A percentile compares a stretch with the other conserved stretches of the same genome.
phyloP scores from a whole-genome alignment of 306 rosid species.

The Casuarina glauca region DNA sequence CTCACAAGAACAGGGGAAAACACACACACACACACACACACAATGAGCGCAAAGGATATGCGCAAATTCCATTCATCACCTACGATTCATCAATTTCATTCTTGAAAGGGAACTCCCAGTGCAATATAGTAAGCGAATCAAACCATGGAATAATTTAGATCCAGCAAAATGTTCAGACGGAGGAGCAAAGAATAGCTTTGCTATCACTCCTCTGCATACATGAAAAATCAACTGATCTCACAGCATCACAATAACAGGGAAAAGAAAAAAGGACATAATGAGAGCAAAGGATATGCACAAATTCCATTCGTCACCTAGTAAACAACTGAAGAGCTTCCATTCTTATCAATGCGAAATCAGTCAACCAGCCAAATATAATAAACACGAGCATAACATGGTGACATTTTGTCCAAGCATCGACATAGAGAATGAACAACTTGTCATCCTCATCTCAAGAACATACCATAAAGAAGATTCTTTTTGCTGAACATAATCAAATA shows the following conservation, averaged over 20 bases:
- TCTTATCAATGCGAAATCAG: neutral
- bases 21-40: neutral
- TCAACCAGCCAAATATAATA: slow-evolving; percentile 1
- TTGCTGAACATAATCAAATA: neutral
- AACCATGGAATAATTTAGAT: neutral
- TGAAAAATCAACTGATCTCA: neutral
- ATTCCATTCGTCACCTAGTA: neutral
- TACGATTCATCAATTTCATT: slow-evolving; percentile 40
- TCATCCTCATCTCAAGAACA: neutral
- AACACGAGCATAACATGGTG: neutral
- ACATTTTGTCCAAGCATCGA: neutral
- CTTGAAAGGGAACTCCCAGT: slow-evolving; percentile 13
- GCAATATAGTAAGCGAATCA: slow-evolving; percentile 16
- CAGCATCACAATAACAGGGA: neutral
- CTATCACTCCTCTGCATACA: neutral
- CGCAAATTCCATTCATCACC: neutral
- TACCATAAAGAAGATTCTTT: neutral
- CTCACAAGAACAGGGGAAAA: neutral
- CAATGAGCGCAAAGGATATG: neutral
- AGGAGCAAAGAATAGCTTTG: slow-evolving; percentile 4
- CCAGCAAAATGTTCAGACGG: neutral
- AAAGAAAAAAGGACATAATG: neutral
- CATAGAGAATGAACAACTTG: neutral
- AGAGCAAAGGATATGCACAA: neutral
- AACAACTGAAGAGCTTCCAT: neutral